Evolutionary conservation across 2,329 filamentous ascomycete genomes (phyloP).

Genomic region (Aspergillus amoenus): DNA sequence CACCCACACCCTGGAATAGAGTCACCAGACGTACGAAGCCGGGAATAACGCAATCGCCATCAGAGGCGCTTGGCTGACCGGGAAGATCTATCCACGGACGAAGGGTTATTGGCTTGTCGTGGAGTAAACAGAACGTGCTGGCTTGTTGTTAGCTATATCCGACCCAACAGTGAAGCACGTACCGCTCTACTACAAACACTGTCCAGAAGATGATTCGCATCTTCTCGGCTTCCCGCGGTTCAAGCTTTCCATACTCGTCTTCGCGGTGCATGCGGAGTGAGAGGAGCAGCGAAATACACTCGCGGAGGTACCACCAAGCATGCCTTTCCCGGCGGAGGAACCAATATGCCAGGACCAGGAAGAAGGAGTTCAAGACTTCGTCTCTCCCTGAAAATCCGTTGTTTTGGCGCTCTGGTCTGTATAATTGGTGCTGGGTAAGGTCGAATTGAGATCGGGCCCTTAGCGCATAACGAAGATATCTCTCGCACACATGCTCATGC

Average conservation of each 20-base stretch:
- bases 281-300: not conserved
- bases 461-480: not conserved
- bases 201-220: not conserved
- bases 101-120: conserved; percentile 4
- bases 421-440: not conserved
- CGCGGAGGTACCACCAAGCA: conserved; percentile 7
- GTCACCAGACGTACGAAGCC: conserved; percentile 1
- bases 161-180: not conserved
- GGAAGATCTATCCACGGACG: not conserved
- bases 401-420: not conserved
- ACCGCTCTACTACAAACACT: conserved; percentile 3
- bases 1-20: not conserved
- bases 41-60: not conserved
- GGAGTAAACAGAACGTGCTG: conserved; percentile 6
- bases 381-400: not conserved
- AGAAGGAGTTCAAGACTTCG: not conserved
- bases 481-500: not conserved
- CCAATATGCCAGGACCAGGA: conserved; percentile 6
- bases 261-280: not conserved
- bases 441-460: not conserved
- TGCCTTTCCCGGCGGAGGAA: not conserved
- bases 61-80: not conserved
- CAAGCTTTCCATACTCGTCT: not conserved
- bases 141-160: not conserved
- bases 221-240: not conserved